Conservation (phyloP, 352 stramenopile species). For the Discostella stelligera region DNA sequence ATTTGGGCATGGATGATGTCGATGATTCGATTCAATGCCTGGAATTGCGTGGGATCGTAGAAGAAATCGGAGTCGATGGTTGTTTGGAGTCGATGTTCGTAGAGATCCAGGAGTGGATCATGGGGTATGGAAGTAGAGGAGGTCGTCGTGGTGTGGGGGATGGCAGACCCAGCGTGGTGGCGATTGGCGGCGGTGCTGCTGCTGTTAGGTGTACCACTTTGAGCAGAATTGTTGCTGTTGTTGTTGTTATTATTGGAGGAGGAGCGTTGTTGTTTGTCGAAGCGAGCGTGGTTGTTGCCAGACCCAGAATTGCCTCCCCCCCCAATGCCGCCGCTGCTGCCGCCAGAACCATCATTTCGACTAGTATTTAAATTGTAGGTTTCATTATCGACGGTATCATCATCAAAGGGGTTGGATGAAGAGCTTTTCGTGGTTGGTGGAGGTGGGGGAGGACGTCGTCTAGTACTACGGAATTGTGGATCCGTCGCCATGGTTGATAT, state of each 20-base stretch:
- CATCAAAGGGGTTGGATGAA: conserved; percentile 29
- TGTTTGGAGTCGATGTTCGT: conserved; percentile 54
- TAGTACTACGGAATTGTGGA: conserved; percentile 9
- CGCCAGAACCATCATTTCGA: not conserved
- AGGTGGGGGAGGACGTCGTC: not conserved
- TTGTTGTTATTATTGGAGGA: not conserved
- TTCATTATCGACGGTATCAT: conserved; percentile 13
- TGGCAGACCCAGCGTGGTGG: not conserved
- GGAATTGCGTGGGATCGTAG: conserved; percentile 61
- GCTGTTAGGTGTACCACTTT: not conserved
- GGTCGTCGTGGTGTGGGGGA: too few species aligned
- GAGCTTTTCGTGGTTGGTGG: not conserved
- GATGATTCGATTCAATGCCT: conserved; percentile 74
- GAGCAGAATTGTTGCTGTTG: not conserved
- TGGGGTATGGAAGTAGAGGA: conserved; percentile 5
- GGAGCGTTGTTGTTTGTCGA: not conserved
- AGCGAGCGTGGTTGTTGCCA: not conserved
- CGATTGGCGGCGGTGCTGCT: not conserved
- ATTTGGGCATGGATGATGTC: conserved; percentile 72
- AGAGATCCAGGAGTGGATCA: conserved; percentile 33
- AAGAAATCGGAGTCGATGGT: conserved; percentile 78
- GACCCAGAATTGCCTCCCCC: not conserved
- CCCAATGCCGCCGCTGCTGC: not conserved
- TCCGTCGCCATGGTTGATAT: conserved; percentile 7
- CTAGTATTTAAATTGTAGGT: not conserved